Percentiles rank a stretch among this genome's conserved stretches.
Evolutionary conservation across 2,329 filamentous ascomycete species (phyloP).

Genomic region (Trichoderma aggressivum): DNA sequence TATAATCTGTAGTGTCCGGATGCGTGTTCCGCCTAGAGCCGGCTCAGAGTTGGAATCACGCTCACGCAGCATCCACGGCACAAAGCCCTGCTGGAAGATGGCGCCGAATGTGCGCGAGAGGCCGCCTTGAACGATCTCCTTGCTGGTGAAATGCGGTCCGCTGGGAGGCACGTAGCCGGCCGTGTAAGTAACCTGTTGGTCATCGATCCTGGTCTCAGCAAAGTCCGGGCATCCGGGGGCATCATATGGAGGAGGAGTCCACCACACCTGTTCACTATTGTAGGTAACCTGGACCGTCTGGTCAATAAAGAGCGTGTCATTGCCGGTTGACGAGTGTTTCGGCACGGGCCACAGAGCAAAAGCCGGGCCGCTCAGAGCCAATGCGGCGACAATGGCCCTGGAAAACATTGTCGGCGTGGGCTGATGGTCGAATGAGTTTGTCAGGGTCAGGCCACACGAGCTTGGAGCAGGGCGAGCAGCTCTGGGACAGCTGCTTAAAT

Average conservation of each 20-base stretch:
- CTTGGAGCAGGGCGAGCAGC: background rate
- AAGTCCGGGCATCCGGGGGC: background rate
- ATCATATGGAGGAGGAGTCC: background rate
- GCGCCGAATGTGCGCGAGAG: conserved; percentile 58
- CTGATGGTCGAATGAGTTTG: background rate
- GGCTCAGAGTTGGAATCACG: conserved; percentile 66
- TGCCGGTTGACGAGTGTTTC: conserved; percentile 48
- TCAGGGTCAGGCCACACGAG: conserved; percentile 4
- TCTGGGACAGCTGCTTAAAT: background rate
- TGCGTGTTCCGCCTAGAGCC: conserved; percentile 38
- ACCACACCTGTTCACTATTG: conserved; percentile 42
- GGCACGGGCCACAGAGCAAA: conserved; percentile 59
- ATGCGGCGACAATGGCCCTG: conserved; percentile 4
- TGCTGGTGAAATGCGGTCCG: conserved; percentile 44
- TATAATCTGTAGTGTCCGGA: conserved; percentile 60
- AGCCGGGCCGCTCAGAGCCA: conserved; percentile 27
- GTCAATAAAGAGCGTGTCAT: conserved; percentile 51
- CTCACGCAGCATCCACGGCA: conserved; percentile 74
- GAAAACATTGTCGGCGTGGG: conserved; percentile 3
- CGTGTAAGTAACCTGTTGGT: conserved; percentile 45
- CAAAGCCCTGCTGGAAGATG: conserved; percentile 65
- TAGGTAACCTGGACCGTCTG: conserved; percentile 53
- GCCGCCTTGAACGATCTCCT: conserved; percentile 53
- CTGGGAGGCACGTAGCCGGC: conserved; percentile 41
- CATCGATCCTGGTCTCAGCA: conserved; percentile 14